Evolutionary conservation across 2,329 filamentous ascomycete species (phyloP).

Genomic region (Phialophora expanda): DNA sequence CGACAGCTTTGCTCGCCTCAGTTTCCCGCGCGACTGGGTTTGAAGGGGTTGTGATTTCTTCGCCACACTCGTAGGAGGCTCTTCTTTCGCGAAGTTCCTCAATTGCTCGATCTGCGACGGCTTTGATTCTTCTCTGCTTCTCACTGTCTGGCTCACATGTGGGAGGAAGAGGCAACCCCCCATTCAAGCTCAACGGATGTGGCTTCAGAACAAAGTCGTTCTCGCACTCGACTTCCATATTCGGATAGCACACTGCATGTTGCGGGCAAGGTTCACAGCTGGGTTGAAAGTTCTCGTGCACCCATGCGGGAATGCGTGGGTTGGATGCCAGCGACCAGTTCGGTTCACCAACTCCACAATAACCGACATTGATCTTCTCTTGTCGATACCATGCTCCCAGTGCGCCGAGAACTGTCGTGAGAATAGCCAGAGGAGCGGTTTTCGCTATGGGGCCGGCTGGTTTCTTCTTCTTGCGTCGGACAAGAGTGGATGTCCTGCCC

Average conservation of each 20-base stretch:
- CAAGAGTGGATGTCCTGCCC: slow-evolving; percentile 45
- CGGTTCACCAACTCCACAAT: slow-evolving; percentile 81
- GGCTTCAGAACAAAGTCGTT: slow-evolving; percentile 82
- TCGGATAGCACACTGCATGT: slow-evolving; percentile 85
- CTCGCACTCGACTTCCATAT: slow-evolving; percentile 80
- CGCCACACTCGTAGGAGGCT: slow-evolving; percentile 89
- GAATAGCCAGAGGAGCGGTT: slow-evolving; percentile 72
- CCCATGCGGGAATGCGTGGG: slow-evolving; percentile 71
- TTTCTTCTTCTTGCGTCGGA: slow-evolving; percentile 50
- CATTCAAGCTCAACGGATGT: slow-evolving; percentile 81
- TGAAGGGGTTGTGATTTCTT: slow-evolving; percentile 55
- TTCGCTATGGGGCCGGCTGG: slow-evolving; percentile 59
- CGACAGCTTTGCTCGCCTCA: slow-evolving; percentile 57
- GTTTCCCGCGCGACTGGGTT: slow-evolving; percentile 9
- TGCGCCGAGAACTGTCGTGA: slow-evolving; percentile 71
- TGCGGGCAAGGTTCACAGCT: slow-evolving; percentile 87
- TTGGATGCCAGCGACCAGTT: slow-evolving; percentile 64
- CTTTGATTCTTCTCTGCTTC: slow-evolving; percentile 83
- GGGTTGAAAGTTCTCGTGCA: slow-evolving; percentile 69
- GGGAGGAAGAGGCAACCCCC: slow-evolving; percentile 81
- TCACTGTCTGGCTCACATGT: slow-evolving; percentile 95
- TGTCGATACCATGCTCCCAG: slow-evolving; percentile 86
- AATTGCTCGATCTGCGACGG: slow-evolving; percentile 84
- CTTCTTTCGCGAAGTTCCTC: slow-evolving; percentile 83
- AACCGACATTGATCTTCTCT: slow-evolving; percentile 95